Evolutionary conservation across 306 rosid genomes (phyloP), one percentile per base, ranked within the genome.

Genomic region (Aeschynomene evenia): DNA sequence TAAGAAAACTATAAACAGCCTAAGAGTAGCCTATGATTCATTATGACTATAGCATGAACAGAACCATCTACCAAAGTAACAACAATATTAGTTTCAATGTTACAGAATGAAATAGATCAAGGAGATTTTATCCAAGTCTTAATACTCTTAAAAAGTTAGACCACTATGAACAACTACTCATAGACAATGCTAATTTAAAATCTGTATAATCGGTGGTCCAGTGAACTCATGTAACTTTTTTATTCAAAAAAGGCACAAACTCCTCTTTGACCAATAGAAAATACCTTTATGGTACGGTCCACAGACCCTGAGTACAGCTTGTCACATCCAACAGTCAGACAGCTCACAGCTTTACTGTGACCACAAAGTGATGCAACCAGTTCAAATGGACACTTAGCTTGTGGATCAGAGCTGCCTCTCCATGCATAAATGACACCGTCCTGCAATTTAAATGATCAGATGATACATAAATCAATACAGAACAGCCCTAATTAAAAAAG

Each of bases 251-350:
- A 6, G 16, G 18, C 15, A 13, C 2, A 14, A 19, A 46, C 16
- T 39, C 34, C 13, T 15, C 6, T 7, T 22, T 36, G 28, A 33
- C 3, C 24, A 22, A 33, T 2, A 13, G 11, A 8, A 33, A 23
- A 45, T 49, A 79, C 88, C 85, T 70, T 76, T 37, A 83, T 81
- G 66, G 63, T 75, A 10, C 71, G 72, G 74, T 86, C 84, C 72
- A 18, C 69, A 15, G 84, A 83, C 24, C 86, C 86, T 0, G 80
- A 83, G 67, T 48, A 83, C 34, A 86, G 4, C 75, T 24, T 78
- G 0, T 79, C 58, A 10, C 40, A 12, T 39, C 84, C 83, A 64
- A 73, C 60, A 51, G 77, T 39, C 14, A 81, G 57, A 24, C 76
- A 79, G 31, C 40, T 23, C 2, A 66, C 80, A 1, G 72, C 70